These are phyloP conservation scores for Trichoderma aggressivum DNA, from an alignment of 2,329 filamentous ascomycete species.

Conservation along the genomic window DNA sequence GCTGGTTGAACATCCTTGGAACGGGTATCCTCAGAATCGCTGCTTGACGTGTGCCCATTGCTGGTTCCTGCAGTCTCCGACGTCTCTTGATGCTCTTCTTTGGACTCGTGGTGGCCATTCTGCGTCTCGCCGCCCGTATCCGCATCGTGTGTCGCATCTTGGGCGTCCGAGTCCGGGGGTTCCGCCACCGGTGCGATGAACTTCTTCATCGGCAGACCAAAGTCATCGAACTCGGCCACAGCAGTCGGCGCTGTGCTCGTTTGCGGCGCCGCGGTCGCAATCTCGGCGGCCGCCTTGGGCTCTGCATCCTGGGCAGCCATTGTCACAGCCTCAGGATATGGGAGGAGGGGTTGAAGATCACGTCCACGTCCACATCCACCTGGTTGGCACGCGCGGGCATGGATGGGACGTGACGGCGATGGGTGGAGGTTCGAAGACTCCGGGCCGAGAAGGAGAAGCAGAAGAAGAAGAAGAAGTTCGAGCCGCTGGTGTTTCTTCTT, in stretches of 20 bases:
- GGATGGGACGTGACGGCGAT: slow-evolving; percentile 25
- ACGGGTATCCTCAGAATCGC: slow-evolving; percentile 39
- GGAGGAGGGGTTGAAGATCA: slow-evolving; percentile 19
- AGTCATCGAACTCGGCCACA: slow-evolving; percentile 60
- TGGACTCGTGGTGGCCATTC: not conserved
- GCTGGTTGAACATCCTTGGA: slow-evolving; percentile 31
- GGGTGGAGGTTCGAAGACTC: not conserved
- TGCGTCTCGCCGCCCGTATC: not conserved
- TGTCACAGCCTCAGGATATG: slow-evolving; percentile 15
- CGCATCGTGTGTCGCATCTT: slow-evolving; percentile 14
- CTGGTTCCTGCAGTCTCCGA: not conserved
- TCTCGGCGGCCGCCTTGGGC: slow-evolving; percentile 26
- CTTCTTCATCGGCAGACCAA: slow-evolving; percentile 63
- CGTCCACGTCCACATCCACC: slow-evolving; percentile 31
- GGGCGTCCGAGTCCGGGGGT: not conserved
- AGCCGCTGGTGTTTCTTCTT: not conserved
- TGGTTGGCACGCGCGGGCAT: slow-evolving; percentile 18
- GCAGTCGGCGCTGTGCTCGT: slow-evolving; percentile 31
- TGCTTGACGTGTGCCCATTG: slow-evolving; percentile 23
- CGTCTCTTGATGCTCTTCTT: slow-evolving; percentile 19
- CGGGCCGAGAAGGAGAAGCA: not conserved
- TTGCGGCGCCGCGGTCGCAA: slow-evolving; percentile 10
- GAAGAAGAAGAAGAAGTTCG: not conserved
- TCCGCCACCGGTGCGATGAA: slow-evolving; percentile 35
- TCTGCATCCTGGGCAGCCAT: slow-evolving; percentile 26